A percentile compares a stretch with the other conserved stretches of the same genome.
Evolutionary conservation across 495 filamentous ascomycete species (phyloP).

Genomic region (Parathielavia appendiculata): DNA sequence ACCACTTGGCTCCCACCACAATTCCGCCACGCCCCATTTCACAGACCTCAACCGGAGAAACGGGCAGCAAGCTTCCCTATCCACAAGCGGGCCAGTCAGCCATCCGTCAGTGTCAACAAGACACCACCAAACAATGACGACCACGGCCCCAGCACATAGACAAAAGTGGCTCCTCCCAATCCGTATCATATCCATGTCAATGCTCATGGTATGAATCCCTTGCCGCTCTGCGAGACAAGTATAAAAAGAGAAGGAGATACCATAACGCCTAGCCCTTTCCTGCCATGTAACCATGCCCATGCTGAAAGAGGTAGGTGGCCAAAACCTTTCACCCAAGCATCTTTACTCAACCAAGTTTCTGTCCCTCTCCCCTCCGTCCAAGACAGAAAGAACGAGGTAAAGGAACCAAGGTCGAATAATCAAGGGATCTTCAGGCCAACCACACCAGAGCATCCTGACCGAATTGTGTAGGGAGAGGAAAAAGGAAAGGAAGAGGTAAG

Average conservation of each 20-base stretch:
- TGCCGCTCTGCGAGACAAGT: background rate
- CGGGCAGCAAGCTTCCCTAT: background rate
- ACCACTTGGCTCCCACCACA: background rate
- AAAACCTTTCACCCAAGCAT: background rate
- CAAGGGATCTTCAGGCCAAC: background rate
- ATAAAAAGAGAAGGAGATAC: background rate
- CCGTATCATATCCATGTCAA: background rate
- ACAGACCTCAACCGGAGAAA: background rate
- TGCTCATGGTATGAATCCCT: constrained; percentile 1
- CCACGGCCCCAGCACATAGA: background rate
- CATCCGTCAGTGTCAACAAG: background rate
- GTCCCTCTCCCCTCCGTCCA: background rate
- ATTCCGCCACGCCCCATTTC: background rate
- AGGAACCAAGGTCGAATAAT: background rate
- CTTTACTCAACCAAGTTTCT: background rate
- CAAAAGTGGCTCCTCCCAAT: background rate
- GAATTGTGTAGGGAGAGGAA: background rate
- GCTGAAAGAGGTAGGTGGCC: background rate
- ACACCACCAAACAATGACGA: background rate
- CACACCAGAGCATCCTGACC: background rate
- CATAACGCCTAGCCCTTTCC: constrained; percentile 5
- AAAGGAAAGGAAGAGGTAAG: too few relatives aligned
- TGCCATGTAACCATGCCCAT: background rate
- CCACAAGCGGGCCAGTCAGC: background rate
- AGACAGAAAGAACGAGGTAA: background rate